Conservation (phyloP, 2,329 filamentous ascomycete genomes). For the Davidsoniella australis region DNA sequence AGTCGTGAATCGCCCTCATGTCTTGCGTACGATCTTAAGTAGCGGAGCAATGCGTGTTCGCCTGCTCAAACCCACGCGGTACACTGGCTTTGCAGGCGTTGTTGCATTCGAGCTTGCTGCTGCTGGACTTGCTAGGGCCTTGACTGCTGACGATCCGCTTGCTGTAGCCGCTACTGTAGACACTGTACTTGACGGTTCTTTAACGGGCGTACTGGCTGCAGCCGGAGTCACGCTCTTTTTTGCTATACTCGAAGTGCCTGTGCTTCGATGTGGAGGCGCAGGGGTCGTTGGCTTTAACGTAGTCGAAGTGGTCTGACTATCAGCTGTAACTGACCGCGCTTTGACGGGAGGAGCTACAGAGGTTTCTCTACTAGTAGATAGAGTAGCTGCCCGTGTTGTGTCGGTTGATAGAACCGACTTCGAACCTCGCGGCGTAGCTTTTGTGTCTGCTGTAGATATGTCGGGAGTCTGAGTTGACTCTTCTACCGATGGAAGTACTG, state of each 20-base stretch:
- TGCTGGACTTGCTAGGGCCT: neutral
- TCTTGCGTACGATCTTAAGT: constrained; percentile 31
- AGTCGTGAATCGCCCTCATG: constrained; percentile 5
- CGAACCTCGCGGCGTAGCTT: neutral
- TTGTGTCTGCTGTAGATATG: too few relatives aligned
- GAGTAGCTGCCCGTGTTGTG: neutral
- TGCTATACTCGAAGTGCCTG: too few relatives aligned
- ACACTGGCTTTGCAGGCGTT: constrained; percentile 25
- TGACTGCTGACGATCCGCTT: neutral
- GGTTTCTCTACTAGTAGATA: neutral
- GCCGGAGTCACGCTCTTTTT: too few relatives aligned
- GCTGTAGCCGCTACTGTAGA: too few relatives aligned
- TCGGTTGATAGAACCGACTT: constrained; percentile 1
- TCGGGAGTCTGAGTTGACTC: too few relatives aligned
- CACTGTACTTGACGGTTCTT: constrained; percentile 10
- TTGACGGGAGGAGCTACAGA: too few relatives aligned
- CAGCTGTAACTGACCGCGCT: neutral
- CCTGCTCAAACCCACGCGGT: constrained; percentile 35
- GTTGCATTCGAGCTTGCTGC: neutral
- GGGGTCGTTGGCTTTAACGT: too few relatives aligned
- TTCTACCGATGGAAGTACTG: neutral
- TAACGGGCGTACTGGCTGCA: constrained; percentile 2
- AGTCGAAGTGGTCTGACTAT: neutral
- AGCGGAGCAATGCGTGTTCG: constrained; percentile 32
- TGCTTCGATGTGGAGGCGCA: too few relatives aligned